A percentile compares a stretch with the other conserved stretches of the same genome.
Conservation (phyloP, 768 basidiomycete genomes). For the Lactarius psammicola region DNA sequence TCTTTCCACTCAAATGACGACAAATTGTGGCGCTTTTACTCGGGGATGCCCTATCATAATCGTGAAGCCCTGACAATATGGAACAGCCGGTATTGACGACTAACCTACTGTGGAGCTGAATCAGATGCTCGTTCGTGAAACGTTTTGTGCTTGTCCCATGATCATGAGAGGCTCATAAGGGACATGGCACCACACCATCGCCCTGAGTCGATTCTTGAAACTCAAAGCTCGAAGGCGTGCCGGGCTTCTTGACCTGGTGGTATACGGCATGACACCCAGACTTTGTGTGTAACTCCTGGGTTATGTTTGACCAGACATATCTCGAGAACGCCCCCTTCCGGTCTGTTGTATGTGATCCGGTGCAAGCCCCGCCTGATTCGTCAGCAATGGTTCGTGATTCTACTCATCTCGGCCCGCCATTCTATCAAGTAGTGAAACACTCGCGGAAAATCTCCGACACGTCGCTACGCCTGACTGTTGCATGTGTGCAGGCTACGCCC, state of each 20-base stretch:
- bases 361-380: conserved; percentile 9
- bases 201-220: neutral
- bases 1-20: neutral
- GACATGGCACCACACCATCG: neutral
- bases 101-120: neutral
- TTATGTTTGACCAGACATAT: neutral
- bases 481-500: neutral
- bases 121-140: neutral
- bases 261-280: neutral
- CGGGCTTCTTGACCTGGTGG: neutral
- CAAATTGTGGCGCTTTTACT: neutral
- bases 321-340: neutral
- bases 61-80: neutral
- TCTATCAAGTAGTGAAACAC: neutral
- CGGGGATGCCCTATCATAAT: neutral
- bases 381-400: conserved; percentile 10
- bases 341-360: neutral
- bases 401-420: neutral
- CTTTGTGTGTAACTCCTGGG: neutral
- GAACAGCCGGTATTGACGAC: neutral
- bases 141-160: too few relatives aligned
- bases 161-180: neutral
- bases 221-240: neutral
- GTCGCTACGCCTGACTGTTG: neutral
- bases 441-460: neutral